phyloP scores from a whole-genome alignment of 2,329 filamentous ascomycete genomes.

The Penicillium sp. region DNA sequence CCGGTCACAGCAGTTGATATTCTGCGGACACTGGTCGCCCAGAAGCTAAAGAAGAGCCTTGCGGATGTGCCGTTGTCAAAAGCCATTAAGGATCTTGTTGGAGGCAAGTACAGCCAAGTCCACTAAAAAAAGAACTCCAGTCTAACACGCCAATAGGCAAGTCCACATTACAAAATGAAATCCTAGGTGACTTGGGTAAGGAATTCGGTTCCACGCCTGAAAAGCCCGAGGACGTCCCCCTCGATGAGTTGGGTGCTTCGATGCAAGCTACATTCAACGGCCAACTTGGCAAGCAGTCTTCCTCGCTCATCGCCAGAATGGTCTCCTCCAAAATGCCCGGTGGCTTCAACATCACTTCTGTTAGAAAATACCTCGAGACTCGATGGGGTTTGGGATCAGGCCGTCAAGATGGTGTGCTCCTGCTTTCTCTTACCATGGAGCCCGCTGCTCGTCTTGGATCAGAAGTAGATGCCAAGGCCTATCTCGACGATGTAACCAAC shows the following conservation, averaged over 20 bases:
- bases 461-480: constrained; percentile 87
- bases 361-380: constrained; percentile 91
- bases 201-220: constrained; percentile 98
- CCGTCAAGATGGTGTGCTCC: constrained; percentile 84
- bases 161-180: constrained; percentile 97
- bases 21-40: constrained; percentile 82
- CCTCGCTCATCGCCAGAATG: constrained; percentile 85
- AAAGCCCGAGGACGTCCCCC: constrained; percentile 94
- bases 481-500: constrained; percentile 81
- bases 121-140: not conserved
- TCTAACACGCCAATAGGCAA: constrained; percentile 63
- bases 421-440: constrained; percentile 90
- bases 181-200: constrained; percentile 94
- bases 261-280: constrained; percentile 99
- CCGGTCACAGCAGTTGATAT: constrained; percentile 89
- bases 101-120: constrained; percentile 62
- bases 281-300: constrained; percentile 94
- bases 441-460: constrained; percentile 82
- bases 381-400: constrained; percentile 85
- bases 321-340: constrained; percentile 99
- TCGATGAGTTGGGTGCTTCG: constrained; percentile 89
- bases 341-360: constrained; percentile 96
- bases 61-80: constrained; percentile 88
- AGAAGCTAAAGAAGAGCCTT: constrained; percentile 95
- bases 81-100: constrained; percentile 97